A percentile compares a stretch with the other conserved stretches of the same genome.
Evolutionary conservation across 2,329 filamentous ascomycete genomes (phyloP).

Genomic region (Fusarium anguioides): DNA sequence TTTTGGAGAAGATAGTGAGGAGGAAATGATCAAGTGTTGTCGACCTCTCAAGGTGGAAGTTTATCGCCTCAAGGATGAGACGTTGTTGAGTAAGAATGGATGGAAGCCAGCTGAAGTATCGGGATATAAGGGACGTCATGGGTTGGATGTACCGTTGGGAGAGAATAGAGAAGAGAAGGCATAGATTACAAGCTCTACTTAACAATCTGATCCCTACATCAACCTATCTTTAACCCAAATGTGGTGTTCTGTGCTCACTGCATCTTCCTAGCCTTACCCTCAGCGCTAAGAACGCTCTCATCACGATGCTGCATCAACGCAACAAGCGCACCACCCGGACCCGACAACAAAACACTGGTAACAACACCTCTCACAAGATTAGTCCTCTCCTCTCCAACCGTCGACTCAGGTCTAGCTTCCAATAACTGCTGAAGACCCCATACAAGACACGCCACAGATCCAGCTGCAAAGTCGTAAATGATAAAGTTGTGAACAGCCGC

Average conservation of each 20-base stretch:
- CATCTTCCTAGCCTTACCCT: constrained; percentile 40
- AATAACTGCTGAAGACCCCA: constrained; percentile 37
- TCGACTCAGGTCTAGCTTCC: constrained; percentile 29
- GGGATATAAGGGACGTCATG: constrained; percentile 60
- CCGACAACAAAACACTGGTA: constrained; percentile 37
- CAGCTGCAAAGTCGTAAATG: constrained; percentile 42
- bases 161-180: constrained; percentile 27
- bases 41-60: constrained; percentile 81
- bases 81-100: constrained; percentile 60
- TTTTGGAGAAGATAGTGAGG: constrained; percentile 74
- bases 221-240: too few species aligned
- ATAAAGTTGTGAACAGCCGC: constrained; percentile 39
- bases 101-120: constrained; percentile 73
- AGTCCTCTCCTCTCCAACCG: constrained; percentile 28
- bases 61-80: constrained; percentile 68
- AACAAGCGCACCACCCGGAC: constrained; percentile 39
- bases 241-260: constrained; percentile 14
- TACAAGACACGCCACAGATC: constrained; percentile 27
- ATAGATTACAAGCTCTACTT: background rate
- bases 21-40: constrained; percentile 76
- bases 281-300: constrained; percentile 38
- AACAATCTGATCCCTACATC: too few species aligned
- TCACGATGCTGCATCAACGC: constrained; percentile 44
- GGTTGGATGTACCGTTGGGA: constrained; percentile 39
- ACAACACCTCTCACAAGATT: constrained; percentile 32